Conservation (phyloP, 495 filamentous ascomycete genomes). For the Astrocystis sublimbata region DNA sequence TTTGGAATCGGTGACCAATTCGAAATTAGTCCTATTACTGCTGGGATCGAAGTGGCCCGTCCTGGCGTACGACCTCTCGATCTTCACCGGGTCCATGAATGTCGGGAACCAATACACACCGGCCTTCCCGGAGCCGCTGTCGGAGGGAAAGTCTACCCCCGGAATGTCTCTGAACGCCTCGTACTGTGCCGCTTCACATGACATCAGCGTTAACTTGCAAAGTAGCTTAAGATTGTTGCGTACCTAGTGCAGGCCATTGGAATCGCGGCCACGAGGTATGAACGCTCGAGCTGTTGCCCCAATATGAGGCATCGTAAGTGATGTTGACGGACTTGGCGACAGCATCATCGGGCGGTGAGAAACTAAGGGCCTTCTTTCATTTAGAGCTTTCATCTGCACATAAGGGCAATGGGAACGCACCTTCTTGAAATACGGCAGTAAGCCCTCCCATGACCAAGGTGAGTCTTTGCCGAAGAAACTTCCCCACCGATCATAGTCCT, state of each 20-base stretch:
- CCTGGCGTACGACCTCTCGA: conserved; percentile 42
- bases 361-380: conserved; percentile 37
- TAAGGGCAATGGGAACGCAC: neutral
- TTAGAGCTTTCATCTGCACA: neutral
- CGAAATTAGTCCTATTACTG: conserved; percentile 41
- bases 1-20: conserved; percentile 41
- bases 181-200: conserved; percentile 26
- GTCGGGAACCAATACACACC: conserved; percentile 49
- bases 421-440: conserved; percentile 51
- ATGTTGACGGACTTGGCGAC: conserved; percentile 41
- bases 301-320: conserved; percentile 42
- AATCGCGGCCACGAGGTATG: conserved; percentile 46
- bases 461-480: conserved; percentile 38
- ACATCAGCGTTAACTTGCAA: neutral
- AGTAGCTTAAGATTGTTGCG: neutral
- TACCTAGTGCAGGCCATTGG: conserved; percentile 39
- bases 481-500: conserved; percentile 52
- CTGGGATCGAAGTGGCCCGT: conserved; percentile 39
- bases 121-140: conserved; percentile 42
- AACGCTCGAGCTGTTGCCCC: conserved; percentile 44
- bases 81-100: conserved; percentile 44
- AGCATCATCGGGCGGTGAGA: conserved; percentile 37
- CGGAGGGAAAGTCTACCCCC: conserved; percentile 41
- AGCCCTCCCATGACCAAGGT: conserved; percentile 47
- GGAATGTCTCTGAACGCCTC: conserved; percentile 42